Conservation (phyloP, 352 stramenopile species). For the Pythium scleroteichum region DNA sequence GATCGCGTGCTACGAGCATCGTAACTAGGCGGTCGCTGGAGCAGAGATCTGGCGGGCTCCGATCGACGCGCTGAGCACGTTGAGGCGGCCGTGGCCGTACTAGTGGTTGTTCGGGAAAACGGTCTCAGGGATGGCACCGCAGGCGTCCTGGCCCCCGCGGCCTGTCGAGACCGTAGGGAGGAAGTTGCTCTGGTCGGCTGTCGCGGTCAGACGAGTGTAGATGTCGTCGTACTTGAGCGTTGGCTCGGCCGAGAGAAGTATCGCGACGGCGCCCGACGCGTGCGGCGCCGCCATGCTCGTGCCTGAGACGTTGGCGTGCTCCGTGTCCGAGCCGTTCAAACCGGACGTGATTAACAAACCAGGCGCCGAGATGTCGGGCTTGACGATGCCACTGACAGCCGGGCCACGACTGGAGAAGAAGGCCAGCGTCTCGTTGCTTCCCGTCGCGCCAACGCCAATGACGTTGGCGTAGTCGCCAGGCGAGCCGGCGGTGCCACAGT, state of each 20-base stretch:
- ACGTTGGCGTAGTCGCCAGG: constrained; percentile 33
- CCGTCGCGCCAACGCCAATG: constrained; percentile 31
- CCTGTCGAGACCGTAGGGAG: not conserved
- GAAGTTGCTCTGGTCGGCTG: constrained; percentile 8
- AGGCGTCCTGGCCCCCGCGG: constrained; percentile 12
- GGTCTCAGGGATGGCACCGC: constrained; percentile 17
- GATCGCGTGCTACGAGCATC: too few relatives aligned
- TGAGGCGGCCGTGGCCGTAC: constrained; percentile 31
- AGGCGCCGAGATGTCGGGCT: constrained; percentile 28
- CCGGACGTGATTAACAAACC: constrained; percentile 17
- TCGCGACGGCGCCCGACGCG: constrained; percentile 28
- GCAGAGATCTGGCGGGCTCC: not conserved
- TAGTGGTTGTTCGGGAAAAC: constrained; percentile 31
- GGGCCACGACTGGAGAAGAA: constrained; percentile 23
- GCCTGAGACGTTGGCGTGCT: not conserved
- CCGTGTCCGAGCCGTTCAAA: not conserved
- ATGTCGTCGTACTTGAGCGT: constrained; percentile 31
- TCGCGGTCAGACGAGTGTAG: not conserved
- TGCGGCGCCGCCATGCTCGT: constrained; percentile 35
- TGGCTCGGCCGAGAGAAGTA: constrained; percentile 25
- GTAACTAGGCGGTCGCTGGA: too few relatives aligned
- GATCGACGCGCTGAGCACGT: constrained; percentile 9
- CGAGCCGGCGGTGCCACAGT: constrained; percentile 26
- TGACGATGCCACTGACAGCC: constrained; percentile 13
- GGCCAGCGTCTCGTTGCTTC: constrained; percentile 12